A percentile compares a stretch with the other conserved stretches of the same genome.
Evolutionary conservation across 257 asterid genomes (phyloP).

Genomic region (Fraxinus americana): DNA sequence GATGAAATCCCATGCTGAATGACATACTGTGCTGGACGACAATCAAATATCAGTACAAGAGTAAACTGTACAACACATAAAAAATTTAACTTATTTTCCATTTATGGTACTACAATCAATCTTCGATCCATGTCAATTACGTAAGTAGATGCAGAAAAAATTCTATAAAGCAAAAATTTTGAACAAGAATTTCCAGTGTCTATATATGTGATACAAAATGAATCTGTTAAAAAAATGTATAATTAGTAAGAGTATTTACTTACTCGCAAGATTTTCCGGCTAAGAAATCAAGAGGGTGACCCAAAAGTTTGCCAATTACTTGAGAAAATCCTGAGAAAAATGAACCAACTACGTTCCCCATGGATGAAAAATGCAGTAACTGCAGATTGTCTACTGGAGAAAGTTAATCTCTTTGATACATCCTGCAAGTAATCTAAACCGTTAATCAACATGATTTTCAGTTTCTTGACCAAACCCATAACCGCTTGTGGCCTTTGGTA

Average conservation of each 20-base stretch:
- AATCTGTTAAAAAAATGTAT: background rate
- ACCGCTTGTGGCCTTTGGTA: background rate
- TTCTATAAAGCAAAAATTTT: too few relatives aligned
- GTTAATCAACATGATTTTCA: background rate
- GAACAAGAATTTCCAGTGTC: background rate
- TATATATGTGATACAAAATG: background rate
- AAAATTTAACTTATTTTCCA: background rate
- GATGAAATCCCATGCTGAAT: slow-evolving; percentile 65
- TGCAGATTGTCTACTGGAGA: background rate
- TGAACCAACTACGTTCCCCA: slow-evolving; percentile 65
- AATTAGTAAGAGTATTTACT: slow-evolving; percentile 30
- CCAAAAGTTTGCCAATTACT: slow-evolving; percentile 49
- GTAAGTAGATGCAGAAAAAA: too few relatives aligned
- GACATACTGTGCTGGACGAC: slow-evolving; percentile 54
- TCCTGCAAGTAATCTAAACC: slow-evolving; percentile 9
- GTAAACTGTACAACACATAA: background rate
- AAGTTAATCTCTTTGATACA: background rate
- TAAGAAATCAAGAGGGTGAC: slow-evolving; percentile 82
- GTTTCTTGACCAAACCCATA: background rate
- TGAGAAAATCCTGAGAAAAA: slow-evolving; percentile 52
- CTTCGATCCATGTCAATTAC: background rate
- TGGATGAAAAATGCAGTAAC: slow-evolving; percentile 23
- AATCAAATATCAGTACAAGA: background rate
- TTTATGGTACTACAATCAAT: background rate
- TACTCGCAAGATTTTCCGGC: slow-evolving; percentile 74